A percentile compares a stretch with the other conserved stretches of the same genome.
Evolutionary conservation across 345 rosid species (phyloP).

Genomic region (Citrus inodora): DNA sequence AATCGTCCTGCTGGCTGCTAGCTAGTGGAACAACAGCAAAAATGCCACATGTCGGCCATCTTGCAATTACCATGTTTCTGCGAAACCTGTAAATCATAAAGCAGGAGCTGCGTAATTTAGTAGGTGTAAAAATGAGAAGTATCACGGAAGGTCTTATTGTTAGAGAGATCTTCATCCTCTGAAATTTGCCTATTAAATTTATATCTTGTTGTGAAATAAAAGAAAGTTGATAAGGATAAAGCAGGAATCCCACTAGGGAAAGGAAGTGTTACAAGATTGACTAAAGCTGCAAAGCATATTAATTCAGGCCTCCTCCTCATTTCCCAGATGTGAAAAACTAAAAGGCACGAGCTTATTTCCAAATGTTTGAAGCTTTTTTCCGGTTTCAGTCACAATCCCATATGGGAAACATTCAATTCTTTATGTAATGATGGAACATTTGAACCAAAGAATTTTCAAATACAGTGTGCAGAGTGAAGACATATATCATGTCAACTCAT

Average conservation of each 20-base stretch:
- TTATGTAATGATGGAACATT: neutral
- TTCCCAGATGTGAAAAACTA: no score
- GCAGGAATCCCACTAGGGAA: neutral
- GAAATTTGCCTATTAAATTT: constrained; percentile 1
- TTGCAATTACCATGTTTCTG: neutral
- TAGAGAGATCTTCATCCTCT: neutral
- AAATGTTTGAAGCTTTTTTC: neutral
- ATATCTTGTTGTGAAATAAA: neutral
- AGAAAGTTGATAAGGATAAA: neutral
- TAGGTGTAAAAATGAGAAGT: neutral
- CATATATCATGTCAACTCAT: neutral
- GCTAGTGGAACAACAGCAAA: constrained; percentile 3
- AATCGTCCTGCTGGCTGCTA: neutral
- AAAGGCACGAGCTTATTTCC: neutral
- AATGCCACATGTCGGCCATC: constrained; percentile 6
- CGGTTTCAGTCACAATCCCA: neutral
- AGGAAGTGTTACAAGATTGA: constrained; percentile 23
- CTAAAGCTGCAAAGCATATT: neutral
- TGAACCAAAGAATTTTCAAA: neutral
- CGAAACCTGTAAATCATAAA: neutral
- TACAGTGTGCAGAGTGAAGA: neutral
- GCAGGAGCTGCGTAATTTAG: neutral
- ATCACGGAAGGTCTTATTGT: neutral
- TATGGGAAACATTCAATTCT: neutral
- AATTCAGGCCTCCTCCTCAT: neutral